Conservation (phyloP, 371 early-diverging fungal species). For the Blakeslea trispora region DNA sequence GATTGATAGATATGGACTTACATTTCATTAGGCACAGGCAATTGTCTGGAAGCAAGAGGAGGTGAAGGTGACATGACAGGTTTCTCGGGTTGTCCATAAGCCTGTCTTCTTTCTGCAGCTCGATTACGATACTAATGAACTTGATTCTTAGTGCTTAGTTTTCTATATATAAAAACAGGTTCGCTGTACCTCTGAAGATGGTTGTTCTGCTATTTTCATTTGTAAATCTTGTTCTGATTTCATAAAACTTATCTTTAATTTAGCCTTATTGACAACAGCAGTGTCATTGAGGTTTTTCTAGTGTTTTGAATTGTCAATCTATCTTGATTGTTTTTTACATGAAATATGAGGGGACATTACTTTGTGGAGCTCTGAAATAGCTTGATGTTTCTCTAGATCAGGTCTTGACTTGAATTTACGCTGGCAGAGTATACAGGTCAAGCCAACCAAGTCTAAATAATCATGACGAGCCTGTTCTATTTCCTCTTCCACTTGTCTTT, state of each 20-base stretch:
- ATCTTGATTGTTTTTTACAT: no score
- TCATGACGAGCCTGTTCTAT: slow-evolving; percentile 37
- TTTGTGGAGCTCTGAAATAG: slow-evolving; percentile 69
- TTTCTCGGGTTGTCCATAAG: slow-evolving; percentile 63
- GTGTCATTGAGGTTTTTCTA: slow-evolving; percentile 45
- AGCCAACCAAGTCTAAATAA: slow-evolving; percentile 47
- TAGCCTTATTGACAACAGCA: slow-evolving; percentile 35
- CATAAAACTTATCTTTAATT: slow-evolving; percentile 25
- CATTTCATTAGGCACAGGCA: slow-evolving; percentile 12
- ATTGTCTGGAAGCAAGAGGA: slow-evolving; percentile 13
- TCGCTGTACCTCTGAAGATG: slow-evolving; percentile 28
- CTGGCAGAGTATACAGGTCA: slow-evolving; percentile 69
- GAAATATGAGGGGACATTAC: no score
- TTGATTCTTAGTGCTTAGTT: no score
- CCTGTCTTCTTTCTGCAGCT: slow-evolving; percentile 68
- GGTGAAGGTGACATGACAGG: slow-evolving; percentile 32
- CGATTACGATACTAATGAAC: slow-evolving; percentile 62
- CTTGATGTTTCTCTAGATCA: slow-evolving; percentile 63
- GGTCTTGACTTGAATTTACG: slow-evolving; percentile 62
- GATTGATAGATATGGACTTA: slow-evolving; percentile 9
- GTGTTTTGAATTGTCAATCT: no score
- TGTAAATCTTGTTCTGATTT: slow-evolving; percentile 18
- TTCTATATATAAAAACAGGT: slow-evolving; percentile 15
- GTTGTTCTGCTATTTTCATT: slow-evolving; percentile 20
- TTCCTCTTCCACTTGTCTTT: slow-evolving; percentile 21